These are phyloP conservation scores for Nicotiana noctiflora DNA, from an alignment of 257 asterid species.

Conservation along the genomic window DNA sequence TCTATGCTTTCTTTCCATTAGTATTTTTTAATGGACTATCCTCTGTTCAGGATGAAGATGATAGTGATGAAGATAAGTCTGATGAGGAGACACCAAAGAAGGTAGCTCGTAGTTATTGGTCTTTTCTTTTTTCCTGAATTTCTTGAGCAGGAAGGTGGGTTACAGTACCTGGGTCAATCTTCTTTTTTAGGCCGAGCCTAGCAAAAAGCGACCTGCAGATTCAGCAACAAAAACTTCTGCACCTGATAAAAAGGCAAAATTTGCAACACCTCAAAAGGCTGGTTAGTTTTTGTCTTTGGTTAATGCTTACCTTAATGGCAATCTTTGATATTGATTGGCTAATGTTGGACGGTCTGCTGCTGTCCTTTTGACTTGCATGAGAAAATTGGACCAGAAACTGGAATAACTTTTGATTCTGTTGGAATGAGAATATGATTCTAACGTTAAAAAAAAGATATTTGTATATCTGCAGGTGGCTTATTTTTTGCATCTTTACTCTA, in stretches of 20 bases:
- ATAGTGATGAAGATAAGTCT: slow-evolving; percentile 30
- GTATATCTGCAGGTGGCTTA: background rate
- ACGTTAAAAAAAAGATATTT: background rate
- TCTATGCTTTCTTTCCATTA: background rate
- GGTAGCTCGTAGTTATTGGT: slow-evolving; percentile 29
- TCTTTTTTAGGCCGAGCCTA: slow-evolving; percentile 32
- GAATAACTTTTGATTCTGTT: background rate
- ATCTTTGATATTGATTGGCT: background rate
- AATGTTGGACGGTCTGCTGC: background rate
- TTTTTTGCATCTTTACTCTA: background rate
- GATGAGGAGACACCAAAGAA: slow-evolving; percentile 81
- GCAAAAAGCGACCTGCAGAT: slow-evolving; percentile 52
- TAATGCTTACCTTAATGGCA: background rate
- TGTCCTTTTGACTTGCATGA: background rate
- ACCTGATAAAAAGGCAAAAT: slow-evolving; percentile 63
- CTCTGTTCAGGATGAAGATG: slow-evolving; percentile 9
- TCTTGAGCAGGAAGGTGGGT: background rate
- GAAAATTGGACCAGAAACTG: background rate
- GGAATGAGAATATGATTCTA: background rate
- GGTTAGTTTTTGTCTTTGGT: slow-evolving; percentile 31
- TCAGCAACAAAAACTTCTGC: slow-evolving; percentile 57
- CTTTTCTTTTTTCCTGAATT: background rate
- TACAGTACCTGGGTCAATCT: background rate
- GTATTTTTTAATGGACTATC: background rate
- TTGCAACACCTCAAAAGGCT: slow-evolving; percentile 65